These are phyloP conservation scores for Lepiota venenata DNA, from an alignment of 768 basidiomycete species.

Conservation along the genomic window DNA sequence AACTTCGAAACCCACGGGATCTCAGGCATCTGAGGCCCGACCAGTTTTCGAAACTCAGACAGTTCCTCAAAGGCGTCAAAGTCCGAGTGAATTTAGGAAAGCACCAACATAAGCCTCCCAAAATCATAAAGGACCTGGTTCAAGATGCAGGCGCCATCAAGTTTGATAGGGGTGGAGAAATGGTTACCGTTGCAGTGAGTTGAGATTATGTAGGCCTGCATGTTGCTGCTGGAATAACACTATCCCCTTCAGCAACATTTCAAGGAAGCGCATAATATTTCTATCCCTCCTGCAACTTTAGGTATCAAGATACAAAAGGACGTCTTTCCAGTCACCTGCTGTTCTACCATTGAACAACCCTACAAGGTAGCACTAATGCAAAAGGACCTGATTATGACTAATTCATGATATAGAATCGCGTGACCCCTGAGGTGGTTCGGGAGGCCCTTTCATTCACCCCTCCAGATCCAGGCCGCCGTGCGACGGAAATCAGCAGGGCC, in stretches of 20 bases:
- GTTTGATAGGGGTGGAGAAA: constrained; percentile 25
- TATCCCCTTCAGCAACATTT: constrained; percentile 25
- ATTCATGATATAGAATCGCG: constrained; percentile 19
- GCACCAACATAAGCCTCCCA: constrained; percentile 20
- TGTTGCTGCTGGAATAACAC: neutral
- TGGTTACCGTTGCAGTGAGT: constrained; percentile 24
- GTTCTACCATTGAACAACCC: constrained; percentile 24
- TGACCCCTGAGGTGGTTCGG: constrained; percentile 26
- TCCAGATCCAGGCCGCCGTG: constrained; percentile 19
- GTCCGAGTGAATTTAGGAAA: constrained; percentile 18
- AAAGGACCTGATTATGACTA: neutral
- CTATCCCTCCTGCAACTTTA: constrained; percentile 20
- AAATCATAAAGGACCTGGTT: constrained; percentile 26
- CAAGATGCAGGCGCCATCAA: constrained; percentile 19
- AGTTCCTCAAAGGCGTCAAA: constrained; percentile 28
- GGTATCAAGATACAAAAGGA: constrained; percentile 26
- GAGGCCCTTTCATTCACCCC: constrained; percentile 27
- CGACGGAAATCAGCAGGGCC: constrained; percentile 21
- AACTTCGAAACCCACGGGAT: constrained; percentile 14
- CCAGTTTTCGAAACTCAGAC: constrained; percentile 20
- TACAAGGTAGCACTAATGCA: constrained; percentile 20
- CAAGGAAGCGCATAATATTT: constrained; percentile 15
- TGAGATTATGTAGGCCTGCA: neutral
- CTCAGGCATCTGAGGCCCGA: constrained; percentile 12
- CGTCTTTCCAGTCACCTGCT: constrained; percentile 25